Conservation (phyloP, 257 asterid genomes). For the Solanum ahanhuiri region DNA sequence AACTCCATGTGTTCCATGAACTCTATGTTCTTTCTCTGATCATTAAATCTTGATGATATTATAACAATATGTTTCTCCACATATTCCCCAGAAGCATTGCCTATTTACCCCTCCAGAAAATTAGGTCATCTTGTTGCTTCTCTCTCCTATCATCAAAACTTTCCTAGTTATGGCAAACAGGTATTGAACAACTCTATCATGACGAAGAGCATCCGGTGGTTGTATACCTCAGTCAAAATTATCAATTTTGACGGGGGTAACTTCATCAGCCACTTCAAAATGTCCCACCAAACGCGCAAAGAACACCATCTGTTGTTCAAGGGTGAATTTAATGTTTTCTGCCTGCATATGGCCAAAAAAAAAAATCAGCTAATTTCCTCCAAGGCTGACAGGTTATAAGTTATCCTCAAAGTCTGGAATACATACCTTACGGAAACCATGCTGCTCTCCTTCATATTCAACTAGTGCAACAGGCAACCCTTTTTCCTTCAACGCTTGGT, state of each 20-base stretch:
- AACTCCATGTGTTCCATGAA: neutral
- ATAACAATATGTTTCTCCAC: neutral
- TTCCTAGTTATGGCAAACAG: neutral
- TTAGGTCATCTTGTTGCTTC: neutral
- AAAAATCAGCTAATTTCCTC: neutral
- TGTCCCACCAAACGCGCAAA: slow-evolving; percentile 75
- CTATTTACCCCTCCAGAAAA: neutral
- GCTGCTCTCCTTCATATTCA: slow-evolving; percentile 91
- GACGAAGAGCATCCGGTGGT: neutral
- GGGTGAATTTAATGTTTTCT: slow-evolving; percentile 81
- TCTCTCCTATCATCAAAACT: neutral
- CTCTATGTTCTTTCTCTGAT: neutral
- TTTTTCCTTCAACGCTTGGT: slow-evolving; percentile 65
- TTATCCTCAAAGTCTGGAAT: neutral
- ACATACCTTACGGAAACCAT: slow-evolving; percentile 83
- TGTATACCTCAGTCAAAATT: slow-evolving; percentile 51
- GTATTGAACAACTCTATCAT: neutral
- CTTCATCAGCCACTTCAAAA: slow-evolving; percentile 65
- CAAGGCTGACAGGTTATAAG: neutral
- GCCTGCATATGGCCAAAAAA: slow-evolving; percentile 35
- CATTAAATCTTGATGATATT: neutral
- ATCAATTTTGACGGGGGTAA: slow-evolving; percentile 57
- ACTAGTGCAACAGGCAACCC: slow-evolving; percentile 86
- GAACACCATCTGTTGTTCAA: slow-evolving; percentile 89
- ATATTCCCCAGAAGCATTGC: neutral